These are phyloP conservation scores for Eutrema heterophyllum DNA, from an alignment of 345 rosid genomes.

Conservation along the genomic window DNA sequence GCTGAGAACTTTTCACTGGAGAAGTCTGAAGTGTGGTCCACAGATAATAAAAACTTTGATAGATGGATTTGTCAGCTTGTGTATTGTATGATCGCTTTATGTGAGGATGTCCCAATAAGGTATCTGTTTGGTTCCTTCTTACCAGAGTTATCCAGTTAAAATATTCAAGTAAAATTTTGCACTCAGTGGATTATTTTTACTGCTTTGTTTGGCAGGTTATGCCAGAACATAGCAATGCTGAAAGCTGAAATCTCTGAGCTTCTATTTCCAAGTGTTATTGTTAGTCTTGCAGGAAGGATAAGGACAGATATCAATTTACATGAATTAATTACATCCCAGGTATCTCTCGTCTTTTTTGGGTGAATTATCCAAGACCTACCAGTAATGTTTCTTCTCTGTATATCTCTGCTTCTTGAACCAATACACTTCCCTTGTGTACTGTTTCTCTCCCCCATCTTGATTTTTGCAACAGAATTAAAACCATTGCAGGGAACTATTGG, in stretches of 20 bases:
- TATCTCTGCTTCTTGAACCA: not conserved
- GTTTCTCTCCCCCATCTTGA: not conserved
- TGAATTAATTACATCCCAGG: constrained; percentile 66
- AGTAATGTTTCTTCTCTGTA: not conserved
- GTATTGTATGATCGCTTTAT: constrained; percentile 60
- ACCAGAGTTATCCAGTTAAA: not conserved
- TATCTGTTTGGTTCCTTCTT: constrained; percentile 23
- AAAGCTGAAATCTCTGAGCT: constrained; percentile 94
- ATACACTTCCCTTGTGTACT: not conserved
- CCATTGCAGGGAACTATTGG: not conserved
- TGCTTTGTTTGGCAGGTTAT: constrained; percentile 53
- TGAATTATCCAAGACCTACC: not conserved
- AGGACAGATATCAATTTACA: constrained; percentile 48
- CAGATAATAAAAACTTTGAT: constrained; percentile 65
- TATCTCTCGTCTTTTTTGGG: constrained; percentile 20
- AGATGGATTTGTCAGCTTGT: constrained; percentile 89
- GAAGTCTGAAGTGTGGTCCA: constrained; percentile 69
- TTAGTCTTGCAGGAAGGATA: constrained; percentile 65
- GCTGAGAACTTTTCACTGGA: constrained; percentile 60
- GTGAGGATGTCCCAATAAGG: constrained; percentile 80
- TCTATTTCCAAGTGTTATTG: constrained; percentile 65
- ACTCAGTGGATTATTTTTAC: constrained; percentile 8
- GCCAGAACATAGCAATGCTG: constrained; percentile 71
- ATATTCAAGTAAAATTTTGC: not conserved
- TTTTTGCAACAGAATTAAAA: not conserved